Evolutionary conservation across 768 basidiomycete species (phyloP), one percentile per base, ranked within the genome.

Genomic region (Panus rudis): DNA sequence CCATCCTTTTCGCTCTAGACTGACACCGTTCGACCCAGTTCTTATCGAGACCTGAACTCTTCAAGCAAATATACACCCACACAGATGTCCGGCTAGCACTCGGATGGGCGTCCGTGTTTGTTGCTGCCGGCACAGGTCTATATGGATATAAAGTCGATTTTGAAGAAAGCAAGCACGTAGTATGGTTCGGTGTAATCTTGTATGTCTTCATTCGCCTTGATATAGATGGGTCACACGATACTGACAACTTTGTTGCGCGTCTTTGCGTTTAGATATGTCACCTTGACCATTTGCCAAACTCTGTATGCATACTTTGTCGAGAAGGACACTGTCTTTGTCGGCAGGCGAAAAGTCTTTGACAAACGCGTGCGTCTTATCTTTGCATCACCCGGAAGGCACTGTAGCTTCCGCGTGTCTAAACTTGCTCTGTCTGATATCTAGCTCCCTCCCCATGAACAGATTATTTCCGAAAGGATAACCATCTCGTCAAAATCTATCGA

Each of bases 131-230:
- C 11, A 90, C 89, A 22, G 84, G 83, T 25, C 69, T 89, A 32
- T 94, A 94, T 55, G 88, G 90, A 25, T 91, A 82, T 64, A 82
- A 84, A 55, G 67, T 83, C 34, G 84, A 87, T n/a, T 98, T 94
- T 60, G 88, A 94, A 62, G 75, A 82, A 60, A 79, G 85, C 48
- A 94, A 96, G 65, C 74, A 78, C 10, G 78, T 77, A 24, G 78
- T 94, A 16, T 83, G 81, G 72, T 71, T 73, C 7, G 92, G 91
- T 2, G 75, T 96, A 53, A 76, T 82, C 43, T 46, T 80, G 90
- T 87, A 63, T 58, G 88, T 76, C 23, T 40, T 30, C 21, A 19
- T 31, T 43, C 39, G 41, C 37, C 45, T 42, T 17, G 25, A 14
- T 42, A 24, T n/a, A n/a, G n/a, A n/a, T n/a, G n/a, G n/a, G n/a